Evolutionary conservation across 345 rosid species (phyloP).

Genomic region (Populus ilicifolia): DNA sequence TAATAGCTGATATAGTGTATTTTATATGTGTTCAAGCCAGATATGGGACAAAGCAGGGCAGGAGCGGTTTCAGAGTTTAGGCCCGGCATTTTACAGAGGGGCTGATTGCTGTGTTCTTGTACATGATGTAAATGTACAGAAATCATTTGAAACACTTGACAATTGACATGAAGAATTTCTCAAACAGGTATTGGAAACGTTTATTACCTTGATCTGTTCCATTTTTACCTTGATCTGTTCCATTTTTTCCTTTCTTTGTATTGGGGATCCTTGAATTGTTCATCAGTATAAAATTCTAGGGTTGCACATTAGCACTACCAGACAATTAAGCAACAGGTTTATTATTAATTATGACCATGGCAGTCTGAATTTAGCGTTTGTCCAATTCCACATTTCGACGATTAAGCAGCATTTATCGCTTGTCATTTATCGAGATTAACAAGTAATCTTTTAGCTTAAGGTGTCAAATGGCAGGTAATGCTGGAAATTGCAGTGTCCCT

Average conservation of each 20-base stretch:
- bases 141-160: constrained; percentile 58
- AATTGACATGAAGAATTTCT: constrained; percentile 74
- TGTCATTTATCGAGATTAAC: not conserved
- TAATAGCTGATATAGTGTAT: not conserved
- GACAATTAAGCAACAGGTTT: not conserved
- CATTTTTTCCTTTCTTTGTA: not conserved
- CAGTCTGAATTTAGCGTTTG: no score
- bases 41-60: constrained; percentile 99
- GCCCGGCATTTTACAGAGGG: constrained; percentile 83
- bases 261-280: not conserved
- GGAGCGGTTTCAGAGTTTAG: constrained; percentile 86
- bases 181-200: constrained; percentile 49
- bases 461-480: not conserved
- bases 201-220: not conserved
- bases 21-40: constrained; percentile 22
- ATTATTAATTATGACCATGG: no score
- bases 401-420: not conserved
- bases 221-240: not conserved
- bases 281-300: not conserved
- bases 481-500: not conserved
- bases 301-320: not conserved
- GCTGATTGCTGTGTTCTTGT: constrained; percentile 85
- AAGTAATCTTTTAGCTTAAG: not conserved
- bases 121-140: constrained; percentile 60
- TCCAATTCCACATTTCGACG: not conserved